phyloP scores from a whole-genome alignment of 2,329 filamentous ascomycete species.

The Aspergillus texensis region DNA sequence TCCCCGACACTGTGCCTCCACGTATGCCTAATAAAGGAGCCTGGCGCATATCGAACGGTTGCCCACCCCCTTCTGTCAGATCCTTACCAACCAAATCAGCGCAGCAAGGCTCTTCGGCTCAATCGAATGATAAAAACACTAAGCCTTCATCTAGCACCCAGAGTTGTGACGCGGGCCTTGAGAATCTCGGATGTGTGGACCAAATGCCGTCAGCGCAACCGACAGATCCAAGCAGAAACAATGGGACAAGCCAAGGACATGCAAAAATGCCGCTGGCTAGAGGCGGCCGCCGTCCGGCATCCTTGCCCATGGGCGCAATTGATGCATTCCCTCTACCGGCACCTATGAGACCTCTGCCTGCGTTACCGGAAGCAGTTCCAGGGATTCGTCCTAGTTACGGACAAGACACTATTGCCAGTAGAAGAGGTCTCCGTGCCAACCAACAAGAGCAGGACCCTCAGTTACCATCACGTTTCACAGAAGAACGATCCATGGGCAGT shows the following conservation, averaged over 20 bases:
- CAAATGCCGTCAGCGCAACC: background rate
- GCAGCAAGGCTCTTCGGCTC: background rate
- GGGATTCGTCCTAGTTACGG: conserved; percentile 14
- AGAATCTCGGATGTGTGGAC: conserved; percentile 1
- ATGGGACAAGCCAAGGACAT: background rate
- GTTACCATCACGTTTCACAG: background rate
- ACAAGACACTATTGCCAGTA: conserved; percentile 1
- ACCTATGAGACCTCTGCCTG: conserved; percentile 38
- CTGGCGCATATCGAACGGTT: conserved; percentile 25
- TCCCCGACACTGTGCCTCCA: conserved; percentile 36
- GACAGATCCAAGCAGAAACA: background rate
- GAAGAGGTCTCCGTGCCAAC: background rate
- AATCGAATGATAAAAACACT: background rate
- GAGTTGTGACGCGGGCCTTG: background rate
- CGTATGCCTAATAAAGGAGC: conserved; percentile 33
- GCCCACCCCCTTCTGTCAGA: conserved; percentile 16
- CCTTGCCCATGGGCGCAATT: conserved; percentile 30
- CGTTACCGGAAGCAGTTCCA: conserved; percentile 28
- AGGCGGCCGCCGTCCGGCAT: conserved; percentile 22
- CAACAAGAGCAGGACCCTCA: background rate
- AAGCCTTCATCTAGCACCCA: conserved; percentile 1
- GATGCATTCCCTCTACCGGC: conserved; percentile 40
- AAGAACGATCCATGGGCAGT: background rate
- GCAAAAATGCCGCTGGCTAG: conserved; percentile 11
- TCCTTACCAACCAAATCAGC: conserved; percentile 9